These are phyloP conservation scores for Angophora floribunda DNA, from an alignment of 345 rosid species.

Conservation along the genomic window DNA sequence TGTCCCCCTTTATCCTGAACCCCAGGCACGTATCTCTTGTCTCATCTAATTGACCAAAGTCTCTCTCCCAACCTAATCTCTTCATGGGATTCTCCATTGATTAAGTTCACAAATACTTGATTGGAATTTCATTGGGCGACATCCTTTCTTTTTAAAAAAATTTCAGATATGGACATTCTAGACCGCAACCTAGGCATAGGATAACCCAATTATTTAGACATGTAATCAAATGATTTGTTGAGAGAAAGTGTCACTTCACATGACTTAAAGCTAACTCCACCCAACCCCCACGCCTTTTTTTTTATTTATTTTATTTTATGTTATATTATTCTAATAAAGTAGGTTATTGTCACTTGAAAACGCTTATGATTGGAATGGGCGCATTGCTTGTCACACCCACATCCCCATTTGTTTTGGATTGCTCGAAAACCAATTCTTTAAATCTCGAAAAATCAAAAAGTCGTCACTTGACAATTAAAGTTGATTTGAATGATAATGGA, in stretches of 20 bases:
- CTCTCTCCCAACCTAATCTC: background rate
- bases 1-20: background rate
- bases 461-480: background rate
- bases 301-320: background rate
- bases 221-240: background rate
- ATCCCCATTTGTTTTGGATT: background rate
- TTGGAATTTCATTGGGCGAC: background rate
- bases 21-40: background rate
- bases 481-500: background rate
- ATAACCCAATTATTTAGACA: background rate
- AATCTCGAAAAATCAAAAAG: background rate
- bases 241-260: conserved; percentile 39
- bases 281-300: background rate
- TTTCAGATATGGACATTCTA: background rate
- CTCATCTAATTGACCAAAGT: background rate
- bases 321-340: background rate
- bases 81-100: background rate
- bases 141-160: background rate
- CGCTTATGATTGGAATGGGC: background rate
- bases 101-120: background rate
- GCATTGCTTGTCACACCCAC: background rate
- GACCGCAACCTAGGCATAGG: background rate
- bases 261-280: conserved; percentile 81
- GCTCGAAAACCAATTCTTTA: background rate
- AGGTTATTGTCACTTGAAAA: background rate